A percentile compares a stretch with the other conserved stretches of the same genome.
Conservation (phyloP, 495 filamentous ascomycete genomes). For the Neurospora terricola region DNA sequence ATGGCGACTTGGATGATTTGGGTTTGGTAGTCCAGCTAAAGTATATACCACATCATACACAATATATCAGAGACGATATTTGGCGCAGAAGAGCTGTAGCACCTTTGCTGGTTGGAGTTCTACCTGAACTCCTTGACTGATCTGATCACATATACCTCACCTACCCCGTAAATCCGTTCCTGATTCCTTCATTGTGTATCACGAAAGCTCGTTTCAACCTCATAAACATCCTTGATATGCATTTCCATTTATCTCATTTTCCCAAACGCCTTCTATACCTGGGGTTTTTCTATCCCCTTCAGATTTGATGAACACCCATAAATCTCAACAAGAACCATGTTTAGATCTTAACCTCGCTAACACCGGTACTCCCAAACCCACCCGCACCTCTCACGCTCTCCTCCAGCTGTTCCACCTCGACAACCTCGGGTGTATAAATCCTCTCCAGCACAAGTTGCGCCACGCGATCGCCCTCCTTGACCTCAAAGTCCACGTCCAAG, state of each 20-base stretch:
- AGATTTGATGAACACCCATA: too few species aligned
- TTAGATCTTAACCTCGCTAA: conserved; percentile 38
- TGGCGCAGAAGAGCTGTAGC: too few species aligned
- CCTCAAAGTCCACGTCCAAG: conserved; percentile 65
- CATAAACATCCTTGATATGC: too few species aligned
- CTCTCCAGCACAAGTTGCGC: conserved; percentile 90
- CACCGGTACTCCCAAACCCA: conserved; percentile 89
- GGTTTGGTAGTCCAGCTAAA: too few species aligned
- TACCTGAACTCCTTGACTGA: too few species aligned
- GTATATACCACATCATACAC: not conserved
- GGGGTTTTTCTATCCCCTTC: not conserved
- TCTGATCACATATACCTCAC: too few species aligned
- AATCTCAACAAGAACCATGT: not conserved
- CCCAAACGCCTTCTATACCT: not conserved
- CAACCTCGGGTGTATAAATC: conserved; percentile 84
- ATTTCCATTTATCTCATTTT: not conserved
- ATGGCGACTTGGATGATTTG: not conserved
- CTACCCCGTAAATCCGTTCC: too few species aligned
- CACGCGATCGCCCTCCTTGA: conserved; percentile 79
- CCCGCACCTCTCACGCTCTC: conserved; percentile 84
- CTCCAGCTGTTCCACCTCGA: conserved; percentile 78
- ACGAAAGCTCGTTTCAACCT: too few species aligned
- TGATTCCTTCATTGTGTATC: too few species aligned
- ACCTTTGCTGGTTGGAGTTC: too few species aligned
- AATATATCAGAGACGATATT: not conserved